Base-by-base conservation (phyloP, 2,329 filamentous ascomycete genomes). In the Ciborinia camelliae region DNA sequence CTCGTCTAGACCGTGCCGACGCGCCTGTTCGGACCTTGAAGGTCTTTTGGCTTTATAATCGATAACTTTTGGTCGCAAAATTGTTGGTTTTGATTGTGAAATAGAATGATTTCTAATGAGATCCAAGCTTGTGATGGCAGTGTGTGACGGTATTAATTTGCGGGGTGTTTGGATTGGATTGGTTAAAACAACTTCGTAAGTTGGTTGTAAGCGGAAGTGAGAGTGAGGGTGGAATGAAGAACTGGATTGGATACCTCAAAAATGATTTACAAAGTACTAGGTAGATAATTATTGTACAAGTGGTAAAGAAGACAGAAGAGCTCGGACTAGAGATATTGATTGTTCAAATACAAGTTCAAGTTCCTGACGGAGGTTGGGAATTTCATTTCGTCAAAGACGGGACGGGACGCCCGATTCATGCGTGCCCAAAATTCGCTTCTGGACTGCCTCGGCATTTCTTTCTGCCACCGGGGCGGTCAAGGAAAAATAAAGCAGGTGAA, bases 121-220 rank as follows among this genome's bases (percentile, higher is more conserved):
- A 45, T 48, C 62, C 51, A 58, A 60, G 52, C 35, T 41, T 15
- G 52, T 58, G 55, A 58, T 45, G 41, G 28, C 55, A 58, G 55
- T 28, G 28, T 45, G 41, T 58, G 62, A 47, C 15, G n/a, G 45
- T 58, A 23, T n/a, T 32, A 26, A 18, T 58, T 58, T 47, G 41
- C 55, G 55, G 54, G 39, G 28, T 18, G 14, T 35, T 45, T 26
- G 28, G 55, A 58, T 45, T 26, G 28, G 55, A 58, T 58, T 57
- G 54, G 39, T 26, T 26, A 35, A 28, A 58, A 26, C 1, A 35
- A 35, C 30, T 58, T 12, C 7, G 20, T 30, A 35, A 7, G n/a
- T 53, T 37, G 39, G 5, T 45, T 58, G 54, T 35, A 58, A 32
- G 54, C 18, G 20, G 54, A 45, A 41, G 18, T 12, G 23, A 14